These are phyloP conservation scores for Linnemannia schmuckeri DNA, from an alignment of 192 early-diverging fungal genomes.

Conservation along the genomic window DNA sequence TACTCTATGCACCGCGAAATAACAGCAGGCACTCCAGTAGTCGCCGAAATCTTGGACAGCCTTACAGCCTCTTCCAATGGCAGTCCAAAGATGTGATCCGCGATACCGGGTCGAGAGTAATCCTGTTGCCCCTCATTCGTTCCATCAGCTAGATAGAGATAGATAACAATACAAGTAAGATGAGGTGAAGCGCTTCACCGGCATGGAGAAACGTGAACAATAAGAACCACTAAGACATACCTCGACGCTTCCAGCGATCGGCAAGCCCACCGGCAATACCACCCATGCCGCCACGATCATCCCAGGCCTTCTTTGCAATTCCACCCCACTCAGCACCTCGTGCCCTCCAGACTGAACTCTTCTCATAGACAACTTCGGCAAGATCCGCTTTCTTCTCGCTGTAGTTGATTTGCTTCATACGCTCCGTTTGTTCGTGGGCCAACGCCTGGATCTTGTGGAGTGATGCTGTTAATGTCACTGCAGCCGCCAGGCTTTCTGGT, in stretches of 20 bases:
- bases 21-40: slow-evolving; percentile 41
- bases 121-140: slow-evolving; percentile 19
- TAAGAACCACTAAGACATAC: slow-evolving; percentile 9
- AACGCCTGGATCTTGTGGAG: slow-evolving; percentile 52
- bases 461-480: slow-evolving; percentile 27
- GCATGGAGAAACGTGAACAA: not conserved
- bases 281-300: slow-evolving; percentile 53
- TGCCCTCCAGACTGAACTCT: slow-evolving; percentile 47
- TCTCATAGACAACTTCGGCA: slow-evolving; percentile 45
- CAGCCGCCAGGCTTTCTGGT: not conserved
- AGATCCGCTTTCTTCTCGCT: slow-evolving; percentile 46
- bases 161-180: not conserved
- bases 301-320: slow-evolving; percentile 53
- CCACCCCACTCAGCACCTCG: slow-evolving; percentile 51
- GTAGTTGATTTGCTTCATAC: slow-evolving; percentile 52
- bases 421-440: slow-evolving; percentile 45
- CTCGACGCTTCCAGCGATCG: slow-evolving; percentile 48
- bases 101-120: slow-evolving; percentile 16
- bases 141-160: slow-evolving; percentile 13
- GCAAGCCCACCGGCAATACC: slow-evolving; percentile 48
- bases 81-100: slow-evolving; percentile 36
- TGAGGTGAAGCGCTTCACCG: not conserved
- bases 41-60: slow-evolving; percentile 33
- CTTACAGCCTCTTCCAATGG: slow-evolving; percentile 44
- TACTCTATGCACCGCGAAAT: slow-evolving; percentile 51